A percentile compares a stretch with the other conserved stretches of the same genome.
phyloP scores from a whole-genome alignment of 768 basidiomycete genomes.

The Lactarius sp. region DNA sequence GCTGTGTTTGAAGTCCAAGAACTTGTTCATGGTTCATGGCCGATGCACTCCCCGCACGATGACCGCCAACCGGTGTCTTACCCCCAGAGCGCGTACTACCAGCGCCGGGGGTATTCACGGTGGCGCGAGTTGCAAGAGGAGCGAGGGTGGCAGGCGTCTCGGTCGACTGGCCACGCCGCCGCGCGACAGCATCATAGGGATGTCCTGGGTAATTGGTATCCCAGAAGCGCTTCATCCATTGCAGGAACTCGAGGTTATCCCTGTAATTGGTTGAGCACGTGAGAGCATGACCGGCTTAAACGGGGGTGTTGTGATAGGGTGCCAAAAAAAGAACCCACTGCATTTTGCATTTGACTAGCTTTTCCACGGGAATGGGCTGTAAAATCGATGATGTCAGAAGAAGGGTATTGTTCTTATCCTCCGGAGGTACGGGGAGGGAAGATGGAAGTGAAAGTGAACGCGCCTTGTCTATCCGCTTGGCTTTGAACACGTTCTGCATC shows the following conservation, averaged over 20 bases:
- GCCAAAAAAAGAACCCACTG: conserved; percentile 55
- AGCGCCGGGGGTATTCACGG: conserved; percentile 35
- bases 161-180: conserved; percentile 71
- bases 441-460: conserved; percentile 25
- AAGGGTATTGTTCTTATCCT: background rate
- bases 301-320: conserved; percentile 3
- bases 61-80: conserved; percentile 66
- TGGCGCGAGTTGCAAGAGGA: conserved; percentile 42
- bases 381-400: conserved; percentile 7
- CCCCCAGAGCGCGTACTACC: conserved; percentile 50
- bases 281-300: background rate
- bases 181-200: conserved; percentile 77
- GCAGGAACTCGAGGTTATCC: conserved; percentile 97
- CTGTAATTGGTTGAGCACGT: conserved; percentile 34
- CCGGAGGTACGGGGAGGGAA: background rate
- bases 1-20: conserved; percentile 63
- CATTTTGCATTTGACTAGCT: conserved; percentile 97
- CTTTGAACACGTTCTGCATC: conserved; percentile 87
- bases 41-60: conserved; percentile 49
- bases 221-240: conserved; percentile 98
- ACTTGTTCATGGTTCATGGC: conserved; percentile 65
- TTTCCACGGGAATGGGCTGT: conserved; percentile 94
- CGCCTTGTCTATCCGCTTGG: conserved; percentile 92
- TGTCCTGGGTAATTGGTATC: conserved; percentile 86
- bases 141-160: conserved; percentile 78